Percentiles rank a stretch among this genome's conserved stretches.
phyloP scores from a whole-genome alignment of 2,329 filamentous ascomycete genomes.

The Aspergillus thermomutatus region DNA sequence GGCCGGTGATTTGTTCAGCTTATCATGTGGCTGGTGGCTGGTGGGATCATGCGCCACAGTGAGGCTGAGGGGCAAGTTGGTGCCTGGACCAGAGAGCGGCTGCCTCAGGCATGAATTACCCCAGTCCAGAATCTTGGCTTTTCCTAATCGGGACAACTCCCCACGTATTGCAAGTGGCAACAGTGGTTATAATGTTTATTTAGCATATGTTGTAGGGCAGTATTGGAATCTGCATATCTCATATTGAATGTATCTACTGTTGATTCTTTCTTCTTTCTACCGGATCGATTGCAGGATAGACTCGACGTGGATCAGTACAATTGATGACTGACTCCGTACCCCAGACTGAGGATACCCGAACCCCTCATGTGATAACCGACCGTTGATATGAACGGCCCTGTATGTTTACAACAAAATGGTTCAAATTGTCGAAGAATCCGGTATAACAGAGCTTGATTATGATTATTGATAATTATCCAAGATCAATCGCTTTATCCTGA shows the following conservation, averaged over 20 bases:
- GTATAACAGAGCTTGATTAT: neutral
- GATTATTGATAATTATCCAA: neutral
- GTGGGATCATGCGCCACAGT: neutral
- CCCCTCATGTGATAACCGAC: slow-evolving; percentile 2
- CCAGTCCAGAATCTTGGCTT: neutral
- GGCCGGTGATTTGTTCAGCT: neutral
- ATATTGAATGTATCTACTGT: too few relatives aligned
- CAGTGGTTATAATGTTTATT: too few relatives aligned
- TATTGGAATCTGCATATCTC: neutral
- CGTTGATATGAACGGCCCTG: neutral
- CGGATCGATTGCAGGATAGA: neutral
- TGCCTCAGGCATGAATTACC: neutral
- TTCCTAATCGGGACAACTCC: neutral
- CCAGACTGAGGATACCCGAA: neutral
- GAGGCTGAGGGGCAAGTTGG: neutral
- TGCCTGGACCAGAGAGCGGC: neutral
- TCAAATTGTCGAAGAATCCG: neutral
- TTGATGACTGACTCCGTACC: too few relatives aligned
- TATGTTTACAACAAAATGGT: neutral
- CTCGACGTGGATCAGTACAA: too few relatives aligned
- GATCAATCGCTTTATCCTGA: neutral
- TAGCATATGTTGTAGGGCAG: neutral
- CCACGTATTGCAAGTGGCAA: neutral
- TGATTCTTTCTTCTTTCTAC: neutral
- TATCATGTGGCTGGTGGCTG: neutral